These are phyloP conservation scores for Osmanthus fragrans DNA, from an alignment of 257 asterid species.

Conservation along the genomic window DNA sequence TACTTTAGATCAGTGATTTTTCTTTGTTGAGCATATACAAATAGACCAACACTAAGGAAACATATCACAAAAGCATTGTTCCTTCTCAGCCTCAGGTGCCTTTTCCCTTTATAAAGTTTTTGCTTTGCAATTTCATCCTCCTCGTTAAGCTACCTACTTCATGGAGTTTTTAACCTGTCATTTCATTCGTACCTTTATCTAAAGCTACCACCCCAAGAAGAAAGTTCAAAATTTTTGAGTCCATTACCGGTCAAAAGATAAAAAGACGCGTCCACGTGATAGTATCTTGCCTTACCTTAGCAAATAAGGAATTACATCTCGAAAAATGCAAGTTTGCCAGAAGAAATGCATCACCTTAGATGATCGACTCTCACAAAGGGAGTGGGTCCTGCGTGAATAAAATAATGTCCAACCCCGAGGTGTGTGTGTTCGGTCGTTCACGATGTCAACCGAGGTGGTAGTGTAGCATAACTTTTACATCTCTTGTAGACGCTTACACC, in stretches of 20 bases:
- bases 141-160: not conserved
- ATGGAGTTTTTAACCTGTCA: constrained; percentile 19
- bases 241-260: constrained; percentile 27
- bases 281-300: constrained; percentile 42
- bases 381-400: too few relatives aligned
- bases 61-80: constrained; percentile 39
- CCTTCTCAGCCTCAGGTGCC: constrained; percentile 39
- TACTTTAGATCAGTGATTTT: not conserved
- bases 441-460: too few relatives aligned
- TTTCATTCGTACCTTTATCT: constrained; percentile 21
- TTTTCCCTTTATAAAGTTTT: constrained; percentile 19
- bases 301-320: constrained; percentile 56
- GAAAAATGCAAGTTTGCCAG: too few relatives aligned
- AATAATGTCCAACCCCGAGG: too few relatives aligned
- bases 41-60: not conserved
- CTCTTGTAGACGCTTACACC: constrained; percentile 26
- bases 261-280: constrained; percentile 36
- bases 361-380: too few relatives aligned
- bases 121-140: not conserved
- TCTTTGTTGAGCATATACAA: not conserved
- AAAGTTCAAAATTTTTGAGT: not conserved
- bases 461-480: too few relatives aligned
- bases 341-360: too few relatives aligned
- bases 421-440: too few relatives aligned
- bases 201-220: constrained; percentile 26